A percentile compares a stretch with the other conserved stretches of the same genome.
Conservation (phyloP, 2,329 filamentous ascomycete species). For the Neurospora crassa region DNA sequence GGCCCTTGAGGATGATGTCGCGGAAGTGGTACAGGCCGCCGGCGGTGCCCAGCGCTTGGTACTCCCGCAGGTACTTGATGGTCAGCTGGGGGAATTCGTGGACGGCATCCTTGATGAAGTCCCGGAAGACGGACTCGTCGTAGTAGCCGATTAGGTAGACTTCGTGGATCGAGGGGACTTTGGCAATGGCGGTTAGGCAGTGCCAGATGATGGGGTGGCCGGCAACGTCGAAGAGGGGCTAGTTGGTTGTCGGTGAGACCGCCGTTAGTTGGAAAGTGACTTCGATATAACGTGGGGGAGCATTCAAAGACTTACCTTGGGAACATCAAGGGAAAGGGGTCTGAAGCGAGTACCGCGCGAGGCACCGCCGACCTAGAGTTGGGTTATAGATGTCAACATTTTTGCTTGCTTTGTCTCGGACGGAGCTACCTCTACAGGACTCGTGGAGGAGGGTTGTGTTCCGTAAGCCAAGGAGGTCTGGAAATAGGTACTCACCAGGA, state of each 20-base stretch:
- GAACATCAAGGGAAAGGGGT: conserved; percentile 87
- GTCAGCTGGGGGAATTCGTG: conserved; percentile 78
- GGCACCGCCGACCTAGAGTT: conserved; percentile 74
- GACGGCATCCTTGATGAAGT: conserved; percentile 90
- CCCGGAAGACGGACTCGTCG: conserved; percentile 91
- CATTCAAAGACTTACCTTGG: conserved; percentile 55
- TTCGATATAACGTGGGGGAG: not conserved
- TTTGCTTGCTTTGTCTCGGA: not conserved
- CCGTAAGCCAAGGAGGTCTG: not conserved
- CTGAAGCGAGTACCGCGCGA: conserved; percentile 93
- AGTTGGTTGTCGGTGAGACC: conserved; percentile 44
- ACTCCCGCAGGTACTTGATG: conserved; percentile 95
- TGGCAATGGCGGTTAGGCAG: conserved; percentile 84
- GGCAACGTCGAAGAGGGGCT: conserved; percentile 97
- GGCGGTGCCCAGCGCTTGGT: conserved; percentile 89
- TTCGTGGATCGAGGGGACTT: conserved; percentile 84
- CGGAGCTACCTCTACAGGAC: not conserved
- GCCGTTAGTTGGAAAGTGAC: not conserved
- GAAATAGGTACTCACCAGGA: conserved; percentile 62
- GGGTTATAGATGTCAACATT: conserved; percentile 14
- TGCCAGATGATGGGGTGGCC: conserved; percentile 98
- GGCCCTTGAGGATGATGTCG: conserved; percentile 94
- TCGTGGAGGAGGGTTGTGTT: not conserved
- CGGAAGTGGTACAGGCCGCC: conserved; percentile 98
- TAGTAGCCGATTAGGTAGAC: conserved; percentile 99